Conservation (phyloP, 1,139 yeast genomes). For the Hemisphaericaspora xylofermentans region DNA sequence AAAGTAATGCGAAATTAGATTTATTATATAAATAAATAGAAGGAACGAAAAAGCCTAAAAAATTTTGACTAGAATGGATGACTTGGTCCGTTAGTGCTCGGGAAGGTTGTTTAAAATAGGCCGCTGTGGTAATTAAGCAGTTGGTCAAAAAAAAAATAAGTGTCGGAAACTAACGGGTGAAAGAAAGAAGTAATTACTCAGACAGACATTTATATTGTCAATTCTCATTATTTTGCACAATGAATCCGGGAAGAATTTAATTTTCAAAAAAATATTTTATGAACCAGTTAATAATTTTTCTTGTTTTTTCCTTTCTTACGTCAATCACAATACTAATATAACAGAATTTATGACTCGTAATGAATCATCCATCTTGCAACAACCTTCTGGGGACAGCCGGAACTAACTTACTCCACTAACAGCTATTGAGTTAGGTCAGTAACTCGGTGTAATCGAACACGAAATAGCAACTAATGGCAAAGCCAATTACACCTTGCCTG, state of each 20-base stretch:
- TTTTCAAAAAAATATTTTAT: not conserved
- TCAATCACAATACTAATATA: not conserved
- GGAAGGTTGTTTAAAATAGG: not conserved
- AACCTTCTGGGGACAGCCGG: slow-evolving; percentile 1
- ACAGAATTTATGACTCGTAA: not conserved
- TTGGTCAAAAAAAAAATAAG: not conserved
- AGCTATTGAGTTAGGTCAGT: too few species aligned
- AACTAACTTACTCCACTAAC: too few species aligned
- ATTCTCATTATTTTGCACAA: not conserved
- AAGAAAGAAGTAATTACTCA: not conserved
- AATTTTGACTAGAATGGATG: not conserved
- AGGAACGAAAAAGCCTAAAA: not conserved
- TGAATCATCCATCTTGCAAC: slow-evolving; percentile 1
- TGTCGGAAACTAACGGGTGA: slow-evolving; percentile 1
- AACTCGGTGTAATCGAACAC: too few species aligned
- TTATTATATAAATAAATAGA: not conserved
- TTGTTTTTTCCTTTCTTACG: not conserved
- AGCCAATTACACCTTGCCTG: too few species aligned
- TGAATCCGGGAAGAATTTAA: not conserved
- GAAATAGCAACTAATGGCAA: too few species aligned
- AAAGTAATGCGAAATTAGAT: not conserved
- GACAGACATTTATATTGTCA: slow-evolving; percentile 1
- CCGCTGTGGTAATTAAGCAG: not conserved
- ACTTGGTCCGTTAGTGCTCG: not conserved
- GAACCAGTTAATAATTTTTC: not conserved